These are phyloP conservation scores for Metarhizium humberi DNA, from an alignment of 2,329 filamentous ascomycete genomes.

Conservation along the genomic window DNA sequence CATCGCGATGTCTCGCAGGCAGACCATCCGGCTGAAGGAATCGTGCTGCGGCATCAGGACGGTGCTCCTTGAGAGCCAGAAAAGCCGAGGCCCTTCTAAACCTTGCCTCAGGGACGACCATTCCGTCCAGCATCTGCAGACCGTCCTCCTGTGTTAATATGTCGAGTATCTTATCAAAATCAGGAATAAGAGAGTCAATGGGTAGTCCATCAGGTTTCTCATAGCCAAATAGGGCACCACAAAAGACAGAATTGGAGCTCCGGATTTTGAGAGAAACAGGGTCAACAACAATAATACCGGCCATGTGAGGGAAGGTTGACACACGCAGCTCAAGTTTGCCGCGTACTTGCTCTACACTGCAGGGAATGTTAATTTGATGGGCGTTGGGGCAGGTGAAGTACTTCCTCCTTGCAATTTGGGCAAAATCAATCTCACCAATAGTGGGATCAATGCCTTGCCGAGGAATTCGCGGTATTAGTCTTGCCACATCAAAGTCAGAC, in stretches of 20 bases:
- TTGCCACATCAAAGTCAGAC: slow-evolving; percentile 64
- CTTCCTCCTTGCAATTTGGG: slow-evolving; percentile 59
- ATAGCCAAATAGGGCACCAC: slow-evolving; percentile 83
- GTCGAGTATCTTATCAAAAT: slow-evolving; percentile 74
- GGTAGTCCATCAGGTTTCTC: slow-evolving; percentile 71
- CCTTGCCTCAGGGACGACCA: slow-evolving; percentile 92
- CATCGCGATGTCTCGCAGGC: slow-evolving; percentile 79
- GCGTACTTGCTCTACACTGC: slow-evolving; percentile 65
- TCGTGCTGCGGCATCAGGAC: slow-evolving; percentile 64
- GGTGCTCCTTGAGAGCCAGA: slow-evolving; percentile 73
- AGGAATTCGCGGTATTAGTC: slow-evolving; percentile 74
- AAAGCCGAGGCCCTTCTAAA: slow-evolving; percentile 84
- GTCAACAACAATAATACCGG: slow-evolving; percentile 89
- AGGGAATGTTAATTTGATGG: slow-evolving; percentile 72
- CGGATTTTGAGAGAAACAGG: slow-evolving; percentile 69
- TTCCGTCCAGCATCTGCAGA: slow-evolving; percentile 77
- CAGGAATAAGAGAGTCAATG: slow-evolving; percentile 73
- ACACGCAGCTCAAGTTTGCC: slow-evolving; percentile 67
- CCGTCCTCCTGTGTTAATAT: slow-evolving; percentile 82
- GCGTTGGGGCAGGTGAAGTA: slow-evolving; percentile 80
- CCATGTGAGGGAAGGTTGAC: slow-evolving; percentile 94
- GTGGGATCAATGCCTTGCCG: slow-evolving; percentile 62
- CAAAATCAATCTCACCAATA: slow-evolving; percentile 68
- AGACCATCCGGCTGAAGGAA: slow-evolving; percentile 81
- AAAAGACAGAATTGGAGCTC: slow-evolving; percentile 93